A percentile compares a stretch with the other conserved stretches of the same genome.
phyloP scores from a whole-genome alignment of 495 filamentous ascomycete genomes.

The Bacidia gigantensis region DNA sequence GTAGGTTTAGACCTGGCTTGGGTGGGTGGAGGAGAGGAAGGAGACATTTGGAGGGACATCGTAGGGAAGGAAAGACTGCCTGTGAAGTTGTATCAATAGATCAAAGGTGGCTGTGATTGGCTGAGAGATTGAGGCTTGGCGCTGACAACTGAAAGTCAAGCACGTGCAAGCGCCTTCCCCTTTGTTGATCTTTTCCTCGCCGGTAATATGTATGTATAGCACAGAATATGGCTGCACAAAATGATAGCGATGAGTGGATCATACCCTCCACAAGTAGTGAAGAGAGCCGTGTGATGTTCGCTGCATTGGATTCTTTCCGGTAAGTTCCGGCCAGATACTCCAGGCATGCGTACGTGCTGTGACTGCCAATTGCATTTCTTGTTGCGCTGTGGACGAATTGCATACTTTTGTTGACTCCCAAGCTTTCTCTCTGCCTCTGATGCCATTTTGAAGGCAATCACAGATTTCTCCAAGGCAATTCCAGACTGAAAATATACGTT shows the following conservation, averaged over 20 bases:
- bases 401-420: constrained; percentile 7
- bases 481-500: not conserved
- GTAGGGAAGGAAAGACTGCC: not conserved
- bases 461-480: no score
- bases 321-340: no score
- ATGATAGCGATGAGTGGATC: not conserved
- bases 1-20: not conserved
- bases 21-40: not conserved
- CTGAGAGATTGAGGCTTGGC: not conserved
- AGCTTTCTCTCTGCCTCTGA: constrained; percentile 8
- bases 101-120: not conserved
- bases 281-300: constrained; percentile 60
- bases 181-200: no score
- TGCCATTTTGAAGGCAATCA: no score
- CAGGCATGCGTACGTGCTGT: no score
- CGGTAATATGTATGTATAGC: no score
- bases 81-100: not conserved
- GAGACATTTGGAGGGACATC: constrained; percentile 18
- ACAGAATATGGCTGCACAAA: no score
- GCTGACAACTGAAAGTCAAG: no score
- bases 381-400: no score
- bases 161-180: no score
- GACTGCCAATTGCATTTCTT: no score
- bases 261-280: constrained; percentile 40
- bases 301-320: constrained; percentile 74